Evolutionary conservation across 768 basidiomycete species (phyloP).

Genomic region (Calocybe cyanea): DNA sequence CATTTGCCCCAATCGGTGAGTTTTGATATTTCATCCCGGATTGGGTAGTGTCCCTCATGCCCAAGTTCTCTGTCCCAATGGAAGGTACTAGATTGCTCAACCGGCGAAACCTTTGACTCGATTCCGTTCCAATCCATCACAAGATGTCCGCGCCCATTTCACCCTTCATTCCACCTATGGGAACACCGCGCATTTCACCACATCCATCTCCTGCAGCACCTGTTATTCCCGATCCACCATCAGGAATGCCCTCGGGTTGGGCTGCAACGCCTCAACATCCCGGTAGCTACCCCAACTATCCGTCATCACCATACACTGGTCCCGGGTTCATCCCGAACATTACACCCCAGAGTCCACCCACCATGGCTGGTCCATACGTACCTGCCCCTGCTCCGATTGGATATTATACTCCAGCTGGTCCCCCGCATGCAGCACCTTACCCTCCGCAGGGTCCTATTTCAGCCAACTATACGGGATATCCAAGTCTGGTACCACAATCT

Average conservation of each 20-base stretch:
- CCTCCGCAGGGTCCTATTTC: slow-evolving; percentile 11
- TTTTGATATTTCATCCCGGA: background rate
- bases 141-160: slow-evolving; percentile 17
- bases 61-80: too few relatives aligned
- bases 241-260: slow-evolving; percentile 28
- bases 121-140: too few relatives aligned
- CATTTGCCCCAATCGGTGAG: slow-evolving; percentile 11
- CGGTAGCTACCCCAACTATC: slow-evolving; percentile 35
- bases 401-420: slow-evolving; percentile 11
- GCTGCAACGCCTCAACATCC: slow-evolving; percentile 27
- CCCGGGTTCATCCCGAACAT: slow-evolving; percentile 35
- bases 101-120: too few relatives aligned
- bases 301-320: slow-evolving; percentile 30
- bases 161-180: slow-evolving; percentile 34
- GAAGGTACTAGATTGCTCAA: too few relatives aligned
- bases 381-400: slow-evolving; percentile 10
- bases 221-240: slow-evolving; percentile 23
- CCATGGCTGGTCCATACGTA: slow-evolving; percentile 3
- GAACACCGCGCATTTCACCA: slow-evolving; percentile 28
- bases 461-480: slow-evolving; percentile 23
- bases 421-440: background rate
- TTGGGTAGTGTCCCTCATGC: too few relatives aligned
- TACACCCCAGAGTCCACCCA: slow-evolving; percentile 14
- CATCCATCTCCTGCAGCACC: slow-evolving; percentile 26
- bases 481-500: slow-evolving; percentile 1